Percentiles rank a stretch among this genome's conserved stretches.
These are phyloP conservation scores for Inonotus hispidus DNA, from an alignment of 1,284 basidiomycete genomes.

Conservation along the genomic window DNA sequence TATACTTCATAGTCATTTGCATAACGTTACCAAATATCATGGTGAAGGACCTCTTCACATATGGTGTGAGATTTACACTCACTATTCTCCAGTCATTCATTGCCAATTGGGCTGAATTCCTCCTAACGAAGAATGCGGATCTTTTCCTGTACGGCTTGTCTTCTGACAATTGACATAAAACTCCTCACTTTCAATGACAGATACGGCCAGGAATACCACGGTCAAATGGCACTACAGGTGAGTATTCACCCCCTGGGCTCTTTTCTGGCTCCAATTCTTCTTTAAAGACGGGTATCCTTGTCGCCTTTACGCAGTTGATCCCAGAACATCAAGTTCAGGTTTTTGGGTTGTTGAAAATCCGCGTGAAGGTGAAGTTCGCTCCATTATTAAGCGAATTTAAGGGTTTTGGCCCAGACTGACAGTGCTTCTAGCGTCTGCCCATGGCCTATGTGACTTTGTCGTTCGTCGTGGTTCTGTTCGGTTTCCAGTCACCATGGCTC, in stretches of 20 bases:
- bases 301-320: slow-evolving; percentile 96
- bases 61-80: background rate
- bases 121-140: slow-evolving; percentile 57
- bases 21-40: slow-evolving; percentile 85
- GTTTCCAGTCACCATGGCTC: slow-evolving; percentile 92
- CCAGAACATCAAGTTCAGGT: slow-evolving; percentile 97
- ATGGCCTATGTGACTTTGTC: slow-evolving; percentile 93
- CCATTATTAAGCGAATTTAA: no score
- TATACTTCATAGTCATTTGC: slow-evolving; percentile 81
- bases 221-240: slow-evolving; percentile 77
- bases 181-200: slow-evolving; percentile 36
- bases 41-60: background rate
- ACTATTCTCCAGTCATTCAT: slow-evolving; percentile 48
- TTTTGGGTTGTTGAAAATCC: slow-evolving; percentile 77
- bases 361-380: slow-evolving; percentile 71
- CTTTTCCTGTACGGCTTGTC: slow-evolving; percentile 61
- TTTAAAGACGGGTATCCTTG: slow-evolving; percentile 71
- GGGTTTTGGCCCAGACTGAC: slow-evolving; percentile 5
- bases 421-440: slow-evolving; percentile 63
- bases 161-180: slow-evolving; percentile 8
- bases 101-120: slow-evolving; percentile 78
- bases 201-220: slow-evolving; percentile 86
- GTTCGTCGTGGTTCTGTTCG: slow-evolving; percentile 82
- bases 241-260: background rate
- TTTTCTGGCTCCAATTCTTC: background rate